These are phyloP conservation scores for Ilyonectria sp. DNA, from an alignment of 2,329 filamentous ascomycete genomes.

Conservation along the genomic window DNA sequence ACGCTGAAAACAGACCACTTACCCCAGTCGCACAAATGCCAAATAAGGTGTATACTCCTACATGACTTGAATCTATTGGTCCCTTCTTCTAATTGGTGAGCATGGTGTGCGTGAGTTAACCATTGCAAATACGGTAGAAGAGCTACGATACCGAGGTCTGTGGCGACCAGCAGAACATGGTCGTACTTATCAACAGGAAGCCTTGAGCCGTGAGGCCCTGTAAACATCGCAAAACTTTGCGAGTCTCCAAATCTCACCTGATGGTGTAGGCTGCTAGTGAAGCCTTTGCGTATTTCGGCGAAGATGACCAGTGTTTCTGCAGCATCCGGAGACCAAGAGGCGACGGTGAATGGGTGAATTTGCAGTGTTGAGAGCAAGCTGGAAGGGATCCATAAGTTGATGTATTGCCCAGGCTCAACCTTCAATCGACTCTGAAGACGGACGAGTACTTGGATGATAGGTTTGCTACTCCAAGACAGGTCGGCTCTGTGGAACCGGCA, in stretches of 20 bases:
- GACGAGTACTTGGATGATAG: background rate
- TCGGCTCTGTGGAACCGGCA: too few relatives aligned
- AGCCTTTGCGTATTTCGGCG: slow-evolving; percentile 7
- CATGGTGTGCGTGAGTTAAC: background rate
- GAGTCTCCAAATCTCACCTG: slow-evolving; percentile 5
- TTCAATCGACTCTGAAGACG: slow-evolving; percentile 5
- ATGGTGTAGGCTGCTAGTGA: slow-evolving; percentile 18
- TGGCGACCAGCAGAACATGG: slow-evolving; percentile 20
- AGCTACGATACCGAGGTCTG: slow-evolving; percentile 25
- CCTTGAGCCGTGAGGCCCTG: slow-evolving; percentile 21
- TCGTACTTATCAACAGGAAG: slow-evolving; percentile 17
- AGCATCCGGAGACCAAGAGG: slow-evolving; percentile 19
- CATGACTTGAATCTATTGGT: background rate
- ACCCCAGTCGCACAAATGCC: slow-evolving; percentile 14
- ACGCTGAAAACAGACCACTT: slow-evolving; percentile 1
- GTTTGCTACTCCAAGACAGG: background rate
- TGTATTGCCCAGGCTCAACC: slow-evolving; percentile 28
- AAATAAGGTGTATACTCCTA: background rate
- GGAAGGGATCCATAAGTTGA: slow-evolving; percentile 22
- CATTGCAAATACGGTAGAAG: slow-evolving; percentile 23
- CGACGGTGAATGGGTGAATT: slow-evolving; percentile 24
- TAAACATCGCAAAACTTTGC: slow-evolving; percentile 9
- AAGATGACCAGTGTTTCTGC: slow-evolving; percentile 19
- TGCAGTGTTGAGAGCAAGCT: slow-evolving; percentile 19
- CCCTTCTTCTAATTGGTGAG: background rate